Evolutionary conservation across 352 stramenopile species (phyloP), one percentile per base, ranked within the genome.

Genomic region (Pythium aristosporum): DNA sequence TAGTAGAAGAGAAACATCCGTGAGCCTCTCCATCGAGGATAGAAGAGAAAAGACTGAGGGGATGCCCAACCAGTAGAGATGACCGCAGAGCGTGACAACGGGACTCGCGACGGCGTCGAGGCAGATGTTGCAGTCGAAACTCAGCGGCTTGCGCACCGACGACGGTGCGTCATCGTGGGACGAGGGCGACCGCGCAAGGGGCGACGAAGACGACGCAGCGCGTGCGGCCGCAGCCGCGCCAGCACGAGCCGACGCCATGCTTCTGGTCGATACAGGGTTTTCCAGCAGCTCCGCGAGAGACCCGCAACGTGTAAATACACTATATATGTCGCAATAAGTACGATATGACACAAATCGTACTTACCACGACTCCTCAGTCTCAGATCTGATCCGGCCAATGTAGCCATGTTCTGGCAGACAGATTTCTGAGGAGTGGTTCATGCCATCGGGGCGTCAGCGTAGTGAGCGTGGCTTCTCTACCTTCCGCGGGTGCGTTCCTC

Each of bases 111-210:
- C 88, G 44, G 74, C 79, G 61, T 96, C 88, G 36, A 97, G 76
- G 59, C 89, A 97, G 66, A 97, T 91, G 67, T 96, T 97, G 75
- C 89, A 97, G 66, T 96, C 87, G 53, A 96, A 96, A 11, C 61
- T 61, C 37, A 65, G 53, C 34, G 72, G 39, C 64, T 67, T 63
- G 34, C 59, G 51, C 11, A 21, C 12, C 23, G 53, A 12, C 34
- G 61, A 52, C 18, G 59, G 25, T 39, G 41, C 41, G 49, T 60
- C 20, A 32, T 54, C n/a, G 41, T 68, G 12, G 3, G 46, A 4
- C 8, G 34, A n/a, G 18, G 23, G 25, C 18, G 56, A 43, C 9
- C 18, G 43, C 51, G 51, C 44, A 20, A 30, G 25, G 20, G 37
- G 56, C 34, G n/a, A 36, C 11, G 43, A 48, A 21, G 32, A 49